These are phyloP conservation scores for Begonia fuchsioides DNA, from an alignment of 306 rosid genomes.

Conservation along the genomic window DNA sequence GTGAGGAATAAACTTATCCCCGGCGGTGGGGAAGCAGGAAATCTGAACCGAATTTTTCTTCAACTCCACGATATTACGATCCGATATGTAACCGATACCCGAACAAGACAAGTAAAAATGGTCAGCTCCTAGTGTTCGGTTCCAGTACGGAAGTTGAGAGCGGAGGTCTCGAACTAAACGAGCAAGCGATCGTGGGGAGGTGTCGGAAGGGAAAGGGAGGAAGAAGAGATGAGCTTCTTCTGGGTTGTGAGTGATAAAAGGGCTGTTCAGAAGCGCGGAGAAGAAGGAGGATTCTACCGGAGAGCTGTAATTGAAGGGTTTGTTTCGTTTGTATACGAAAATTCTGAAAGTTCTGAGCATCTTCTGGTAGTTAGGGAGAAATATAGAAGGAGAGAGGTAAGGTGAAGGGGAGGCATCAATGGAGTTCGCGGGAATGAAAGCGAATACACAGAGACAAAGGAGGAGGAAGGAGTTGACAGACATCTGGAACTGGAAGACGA, in stretches of 20 bases:
- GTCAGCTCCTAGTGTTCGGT: conserved; percentile 74
- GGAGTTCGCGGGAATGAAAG: conserved; percentile 7
- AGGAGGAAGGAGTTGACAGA: conserved; percentile 6
- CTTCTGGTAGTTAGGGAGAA: conserved; percentile 28
- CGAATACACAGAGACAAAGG: conserved; percentile 8
- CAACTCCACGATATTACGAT: conserved; percentile 49
- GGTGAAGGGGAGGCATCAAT: conserved; percentile 13
- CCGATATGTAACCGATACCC: conserved; percentile 18
- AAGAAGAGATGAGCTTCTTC: conserved; percentile 31
- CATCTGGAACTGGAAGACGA: neutral
- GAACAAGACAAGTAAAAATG: conserved; percentile 47
- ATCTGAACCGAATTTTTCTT: conserved; percentile 61
- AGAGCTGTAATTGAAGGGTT: conserved; percentile 16
- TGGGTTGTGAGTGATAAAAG: conserved; percentile 25
- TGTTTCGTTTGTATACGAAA: conserved; percentile 31
- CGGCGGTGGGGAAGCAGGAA: conserved; percentile 35
- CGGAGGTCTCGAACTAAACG: conserved; percentile 28
- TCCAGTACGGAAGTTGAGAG: conserved; percentile 41
- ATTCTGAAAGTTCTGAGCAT: conserved; percentile 42
- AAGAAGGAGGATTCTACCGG: conserved; percentile 33
- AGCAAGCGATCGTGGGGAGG: conserved; percentile 30
- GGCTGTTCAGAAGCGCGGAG: conserved; percentile 25
- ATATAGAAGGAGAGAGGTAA: conserved; percentile 32
- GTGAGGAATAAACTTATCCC: conserved; percentile 38
- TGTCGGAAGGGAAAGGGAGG: conserved; percentile 10